A percentile compares a stretch with the other conserved stretches of the same genome.
Evolutionary conservation across 768 basidiomycete species (phyloP).

Genomic region (Hebeloma cylindrosporum): DNA sequence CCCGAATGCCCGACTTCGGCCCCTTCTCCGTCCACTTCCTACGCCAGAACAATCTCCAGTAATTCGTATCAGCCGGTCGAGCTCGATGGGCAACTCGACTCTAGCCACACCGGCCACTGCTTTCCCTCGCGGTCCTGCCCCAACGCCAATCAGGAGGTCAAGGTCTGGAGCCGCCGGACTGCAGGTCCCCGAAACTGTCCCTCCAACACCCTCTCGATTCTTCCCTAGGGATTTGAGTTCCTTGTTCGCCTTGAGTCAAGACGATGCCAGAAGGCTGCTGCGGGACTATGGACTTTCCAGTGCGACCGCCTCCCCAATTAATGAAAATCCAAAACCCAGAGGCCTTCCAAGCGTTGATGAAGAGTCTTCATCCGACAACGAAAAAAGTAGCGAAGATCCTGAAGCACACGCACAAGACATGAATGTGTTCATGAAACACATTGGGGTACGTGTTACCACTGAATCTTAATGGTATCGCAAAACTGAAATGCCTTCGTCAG

Average conservation of each 20-base stretch:
- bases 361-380: constrained; percentile 12
- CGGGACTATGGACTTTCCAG: constrained; percentile 45
- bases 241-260: constrained; percentile 44
- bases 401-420: constrained; percentile 36
- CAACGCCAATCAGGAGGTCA: constrained; percentile 29
- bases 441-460: constrained; percentile 38
- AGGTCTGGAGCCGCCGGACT: constrained; percentile 20
- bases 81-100: constrained; percentile 24
- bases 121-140: constrained; percentile 28
- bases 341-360: constrained; percentile 23
- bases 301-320: constrained; percentile 27
- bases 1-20: constrained; percentile 43
- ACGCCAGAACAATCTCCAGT: constrained; percentile 48
- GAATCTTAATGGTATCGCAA: background rate
- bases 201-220: constrained; percentile 41
- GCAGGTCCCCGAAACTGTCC: constrained; percentile 22
- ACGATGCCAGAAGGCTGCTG: constrained; percentile 39
- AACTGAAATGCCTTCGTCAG: constrained; percentile 21
- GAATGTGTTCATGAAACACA: constrained; percentile 47
- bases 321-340: constrained; percentile 21
- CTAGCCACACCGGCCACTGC: constrained; percentile 29
- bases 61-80: constrained; percentile 25
- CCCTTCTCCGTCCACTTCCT: constrained; percentile 50
- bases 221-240: constrained; percentile 49
- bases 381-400: constrained; percentile 19